Base-by-base conservation (phyloP, 345 rosid genomes). In the Passiflora organensis region DNA sequence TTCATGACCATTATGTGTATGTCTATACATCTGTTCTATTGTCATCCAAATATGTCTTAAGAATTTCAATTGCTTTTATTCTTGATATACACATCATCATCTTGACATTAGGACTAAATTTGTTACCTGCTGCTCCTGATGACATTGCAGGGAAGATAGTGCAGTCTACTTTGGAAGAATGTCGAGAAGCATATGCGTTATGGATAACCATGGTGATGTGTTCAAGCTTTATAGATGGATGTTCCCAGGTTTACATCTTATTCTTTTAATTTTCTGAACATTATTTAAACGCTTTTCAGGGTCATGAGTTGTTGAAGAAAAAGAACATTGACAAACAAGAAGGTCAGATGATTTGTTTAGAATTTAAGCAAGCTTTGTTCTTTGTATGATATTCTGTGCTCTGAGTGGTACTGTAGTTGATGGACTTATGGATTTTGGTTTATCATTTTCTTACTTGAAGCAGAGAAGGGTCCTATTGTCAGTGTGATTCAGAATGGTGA, bases 101-200 rank as follows among this genome's bases (percentile, higher is more conserved):
- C 2, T 34, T 32, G 44, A 13, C 3, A 4, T 9, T 2, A 37
- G 19, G 17, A 15, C 11, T 47, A 49, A 22, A 58, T 37, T 57
- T 64, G 44, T 56, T 63, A 24, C 25, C 34, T 1, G 6, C 18
- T 16, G 56, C 55, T 12, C 60, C 36, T 49, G 34, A 55, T 12
- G 23, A 64, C 59, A 23, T 53, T 28, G 28, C 80, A 89, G 99
- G 91, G 42, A 89, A 82, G 74, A 93, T 93, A 68, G 77, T 93
- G 79, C 89, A 86, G 77, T 84, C 95, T 64, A 84, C 96, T 46
- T 14, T 82, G 76, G 95, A 86, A 55, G 95, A 89, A 68, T 89
- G 96, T 62, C 78, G 77, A 55, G 96, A 89, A 74, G 84, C 86
- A 57, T 84, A 83, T 76, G 87, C 75, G 66, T 59, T 58, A 50